Evolutionary conservation across 495 filamentous ascomycete genomes (phyloP).

Genomic region (Clavariopsis aquatica): DNA sequence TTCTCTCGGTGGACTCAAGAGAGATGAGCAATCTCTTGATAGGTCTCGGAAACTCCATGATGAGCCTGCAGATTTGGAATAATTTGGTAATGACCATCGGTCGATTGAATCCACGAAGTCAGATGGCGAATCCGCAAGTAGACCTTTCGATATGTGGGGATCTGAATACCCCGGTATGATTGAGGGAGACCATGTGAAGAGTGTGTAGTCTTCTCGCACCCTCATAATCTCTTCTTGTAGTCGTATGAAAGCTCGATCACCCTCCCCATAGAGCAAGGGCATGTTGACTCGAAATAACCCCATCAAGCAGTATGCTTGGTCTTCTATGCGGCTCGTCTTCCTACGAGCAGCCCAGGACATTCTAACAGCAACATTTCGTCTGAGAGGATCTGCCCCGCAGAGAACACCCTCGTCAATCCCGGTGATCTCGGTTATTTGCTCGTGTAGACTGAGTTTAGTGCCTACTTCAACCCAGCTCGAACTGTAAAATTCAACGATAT

Average conservation of each 20-base stretch:
- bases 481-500: slow-evolving; percentile 4
- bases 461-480: neutral
- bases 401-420: slow-evolving; percentile 12
- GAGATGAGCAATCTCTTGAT: neutral
- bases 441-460: neutral
- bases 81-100: neutral
- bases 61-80: neutral
- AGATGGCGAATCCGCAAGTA: slow-evolving; percentile 13
- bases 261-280: slow-evolving; percentile 23
- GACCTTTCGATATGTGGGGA: slow-evolving; percentile 6
- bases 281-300: slow-evolving; percentile 29
- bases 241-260: slow-evolving; percentile 15
- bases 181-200: slow-evolving; percentile 12
- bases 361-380: slow-evolving; percentile 12
- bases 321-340: slow-evolving; percentile 33
- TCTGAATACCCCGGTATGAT: neutral
- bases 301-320: slow-evolving; percentile 29
- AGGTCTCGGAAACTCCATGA: slow-evolving; percentile 2
- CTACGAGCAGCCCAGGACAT: slow-evolving; percentile 39
- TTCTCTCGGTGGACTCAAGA: neutral
- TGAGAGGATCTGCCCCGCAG: neutral
- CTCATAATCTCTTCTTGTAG: slow-evolving; percentile 29
- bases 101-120: slow-evolving; percentile 1
- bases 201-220: slow-evolving; percentile 6
- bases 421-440: slow-evolving; percentile 2